Evolutionary conservation across 257 asterid genomes (phyloP).

Genomic region (Capsicum chinense): DNA sequence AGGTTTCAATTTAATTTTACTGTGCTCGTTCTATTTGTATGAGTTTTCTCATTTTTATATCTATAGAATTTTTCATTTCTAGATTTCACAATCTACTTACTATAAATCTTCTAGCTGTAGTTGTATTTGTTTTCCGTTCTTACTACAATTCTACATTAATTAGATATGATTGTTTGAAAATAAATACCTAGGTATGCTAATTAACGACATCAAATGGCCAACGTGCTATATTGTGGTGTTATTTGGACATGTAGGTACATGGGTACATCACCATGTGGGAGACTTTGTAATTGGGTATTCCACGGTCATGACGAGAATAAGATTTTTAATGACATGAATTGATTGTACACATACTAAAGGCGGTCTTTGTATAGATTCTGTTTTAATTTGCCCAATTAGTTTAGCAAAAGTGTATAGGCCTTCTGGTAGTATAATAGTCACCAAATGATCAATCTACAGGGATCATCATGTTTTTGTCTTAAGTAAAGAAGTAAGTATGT

Average conservation of each 20-base stretch:
- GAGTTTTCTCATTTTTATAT: too few relatives aligned
- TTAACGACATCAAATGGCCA: slow-evolving; percentile 35
- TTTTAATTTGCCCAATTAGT: slow-evolving; percentile 61
- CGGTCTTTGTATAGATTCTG: slow-evolving; percentile 80
- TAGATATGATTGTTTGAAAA: slow-evolving; percentile 21
- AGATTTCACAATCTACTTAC: too few relatives aligned
- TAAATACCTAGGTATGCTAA: too few relatives aligned
- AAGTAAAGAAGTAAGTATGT: not conserved
- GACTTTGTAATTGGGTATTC: slow-evolving; percentile 63
- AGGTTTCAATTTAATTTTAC: too few relatives aligned
- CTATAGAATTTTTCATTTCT: too few relatives aligned
- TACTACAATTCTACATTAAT: too few relatives aligned
- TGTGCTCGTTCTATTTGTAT: too few relatives aligned
- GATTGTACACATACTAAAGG: slow-evolving; percentile 93
- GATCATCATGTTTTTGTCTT: not conserved
- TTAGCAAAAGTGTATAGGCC: slow-evolving; percentile 45
- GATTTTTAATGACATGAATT: slow-evolving; percentile 69
- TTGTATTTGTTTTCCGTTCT: too few relatives aligned
- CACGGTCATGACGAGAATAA: slow-evolving; percentile 47
- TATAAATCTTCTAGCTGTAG: too few relatives aligned
- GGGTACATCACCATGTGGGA: slow-evolving; percentile 77
- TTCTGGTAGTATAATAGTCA: slow-evolving; percentile 8
- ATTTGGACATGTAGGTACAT: slow-evolving; percentile 60
- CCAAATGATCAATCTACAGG: not conserved
- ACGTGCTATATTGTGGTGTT: slow-evolving; percentile 42